Evolutionary conservation across 495 filamentous ascomycete species (phyloP), one percentile per base, ranked within the genome.

Genomic region (Glonium stellatum): DNA sequence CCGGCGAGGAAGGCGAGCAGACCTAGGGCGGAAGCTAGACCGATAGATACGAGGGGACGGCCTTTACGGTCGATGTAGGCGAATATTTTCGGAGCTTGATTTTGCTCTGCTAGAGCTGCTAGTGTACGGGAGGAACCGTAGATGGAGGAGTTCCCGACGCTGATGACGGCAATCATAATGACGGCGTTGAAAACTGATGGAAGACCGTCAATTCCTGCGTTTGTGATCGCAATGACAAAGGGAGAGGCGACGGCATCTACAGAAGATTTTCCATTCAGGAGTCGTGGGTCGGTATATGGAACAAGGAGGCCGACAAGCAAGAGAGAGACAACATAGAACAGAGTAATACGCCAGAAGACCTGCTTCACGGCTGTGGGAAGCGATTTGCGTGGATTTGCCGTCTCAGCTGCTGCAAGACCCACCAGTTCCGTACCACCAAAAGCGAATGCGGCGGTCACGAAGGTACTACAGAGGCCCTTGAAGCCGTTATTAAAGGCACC

Each of bases 381-480:
- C 13, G 87, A 87, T 67, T 92, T 95, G 60, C 89, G 83, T 10
- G 90, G 90, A 70, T 95, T 95, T 4, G 82, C 83, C 1, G 89
- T 90, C 69, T 96, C 90, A 41, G 90, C 90, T 41, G 90, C 90
- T 27, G 90, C 90, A 36, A 96, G 80, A 55, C 90, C 92, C 54
- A 96, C 91, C n/a, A 97, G 76, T 69, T 97, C 92, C 11, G 91
- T 97, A 46, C 92, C 92, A 4, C 89, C 82, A 65, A 96, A 97
- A 57, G 92, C 84, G 67, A 97, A 96, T 34, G 91, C 89, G 1
- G 92, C 90, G 21, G 88, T 93, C 62, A 97, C 91, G 62, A 97
- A 92, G 57, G 95, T 89, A 69, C 84, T 87, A 79, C 92, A 97
- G 12, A 97, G 78, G 42, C 92, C 92, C 69, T 95, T 95, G 80